These are phyloP conservation scores for Fusarium floridanum DNA, from an alignment of 2,329 filamentous ascomycete species.

Conservation along the genomic window DNA sequence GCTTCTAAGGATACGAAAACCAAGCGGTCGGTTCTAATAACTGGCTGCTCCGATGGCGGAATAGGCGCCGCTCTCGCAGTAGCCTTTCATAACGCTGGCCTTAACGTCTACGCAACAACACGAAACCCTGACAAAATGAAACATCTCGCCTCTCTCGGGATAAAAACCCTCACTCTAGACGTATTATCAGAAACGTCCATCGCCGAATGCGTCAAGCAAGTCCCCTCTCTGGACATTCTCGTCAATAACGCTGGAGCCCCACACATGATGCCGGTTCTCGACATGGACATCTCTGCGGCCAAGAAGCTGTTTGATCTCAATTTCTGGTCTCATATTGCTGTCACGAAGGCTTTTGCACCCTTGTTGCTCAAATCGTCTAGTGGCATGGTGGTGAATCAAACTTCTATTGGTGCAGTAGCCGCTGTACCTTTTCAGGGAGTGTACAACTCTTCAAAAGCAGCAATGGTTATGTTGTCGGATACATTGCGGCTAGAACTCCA, in stretches of 20 bases:
- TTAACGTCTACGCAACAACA: neutral
- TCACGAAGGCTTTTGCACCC: constrained; percentile 54
- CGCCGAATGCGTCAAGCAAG: constrained; percentile 9
- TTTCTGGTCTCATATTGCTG: constrained; percentile 52
- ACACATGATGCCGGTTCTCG: constrained; percentile 18
- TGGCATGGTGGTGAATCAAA: constrained; percentile 45
- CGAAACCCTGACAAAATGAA: neutral
- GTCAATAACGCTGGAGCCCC: constrained; percentile 23
- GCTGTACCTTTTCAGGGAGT: constrained; percentile 19
- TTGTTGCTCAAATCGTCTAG: constrained; percentile 39
- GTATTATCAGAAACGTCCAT: constrained; percentile 37
- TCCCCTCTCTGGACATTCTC: constrained; percentile 2
- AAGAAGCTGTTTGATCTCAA: constrained; percentile 57
- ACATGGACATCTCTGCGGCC: neutral
- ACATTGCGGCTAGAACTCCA: constrained; percentile 46
- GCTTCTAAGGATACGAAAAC: neutral
- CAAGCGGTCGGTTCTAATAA: neutral
- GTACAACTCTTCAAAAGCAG: constrained; percentile 46
- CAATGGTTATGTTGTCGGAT: constrained; percentile 39
- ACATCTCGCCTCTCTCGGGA: neutral
- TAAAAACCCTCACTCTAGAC: constrained; percentile 3
- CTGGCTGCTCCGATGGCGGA: neutral
- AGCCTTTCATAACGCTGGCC: neutral
- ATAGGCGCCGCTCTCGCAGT: neutral
- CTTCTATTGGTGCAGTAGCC: constrained; percentile 25